Evolutionary conservation across 768 basidiomycete species (phyloP).

Genomic region (Ramaria sp.): DNA sequence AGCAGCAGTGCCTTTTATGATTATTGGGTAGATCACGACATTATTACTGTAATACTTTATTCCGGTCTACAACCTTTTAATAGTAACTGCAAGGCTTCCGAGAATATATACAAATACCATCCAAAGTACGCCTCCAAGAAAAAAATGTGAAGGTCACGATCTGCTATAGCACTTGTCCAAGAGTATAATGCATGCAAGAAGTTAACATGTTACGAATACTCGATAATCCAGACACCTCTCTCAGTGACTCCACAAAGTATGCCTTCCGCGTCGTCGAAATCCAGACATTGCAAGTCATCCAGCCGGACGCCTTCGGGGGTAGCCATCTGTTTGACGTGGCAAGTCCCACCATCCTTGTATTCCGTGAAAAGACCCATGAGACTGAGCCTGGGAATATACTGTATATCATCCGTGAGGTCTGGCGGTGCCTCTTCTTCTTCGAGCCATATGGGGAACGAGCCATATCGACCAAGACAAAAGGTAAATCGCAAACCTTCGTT

Average conservation of each 20-base stretch:
- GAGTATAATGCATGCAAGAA: not conserved
- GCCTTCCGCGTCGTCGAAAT: conserved; percentile 10
- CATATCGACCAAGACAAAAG: conserved; percentile 10
- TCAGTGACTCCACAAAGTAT: conserved; percentile 7
- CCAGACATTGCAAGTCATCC: conserved; percentile 4
- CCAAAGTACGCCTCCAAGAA: not conserved
- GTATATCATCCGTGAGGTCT: not conserved
- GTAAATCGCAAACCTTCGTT: conserved; percentile 7
- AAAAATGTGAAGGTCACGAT: not conserved
- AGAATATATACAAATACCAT: not conserved
- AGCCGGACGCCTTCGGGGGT: not conserved
- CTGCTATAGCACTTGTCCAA: not conserved
- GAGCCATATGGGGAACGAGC: conserved; percentile 8
- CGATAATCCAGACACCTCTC: conserved; percentile 7
- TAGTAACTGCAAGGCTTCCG: not conserved
- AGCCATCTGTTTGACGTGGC: not conserved
- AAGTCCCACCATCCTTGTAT: not conserved
- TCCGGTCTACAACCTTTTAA: not conserved
- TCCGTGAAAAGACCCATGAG: conserved; percentile 9
- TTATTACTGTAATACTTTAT: not conserved
- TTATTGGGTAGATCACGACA: not conserved
- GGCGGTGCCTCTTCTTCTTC: conserved; percentile 5
- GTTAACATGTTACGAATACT: not conserved
- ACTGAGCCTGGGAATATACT: not conserved
- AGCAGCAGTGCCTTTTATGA: not conserved